A percentile compares a stretch with the other conserved stretches of the same genome.
phyloP scores from a whole-genome alignment of 768 basidiomycete genomes.

The Rhizopogon sp. region DNA sequence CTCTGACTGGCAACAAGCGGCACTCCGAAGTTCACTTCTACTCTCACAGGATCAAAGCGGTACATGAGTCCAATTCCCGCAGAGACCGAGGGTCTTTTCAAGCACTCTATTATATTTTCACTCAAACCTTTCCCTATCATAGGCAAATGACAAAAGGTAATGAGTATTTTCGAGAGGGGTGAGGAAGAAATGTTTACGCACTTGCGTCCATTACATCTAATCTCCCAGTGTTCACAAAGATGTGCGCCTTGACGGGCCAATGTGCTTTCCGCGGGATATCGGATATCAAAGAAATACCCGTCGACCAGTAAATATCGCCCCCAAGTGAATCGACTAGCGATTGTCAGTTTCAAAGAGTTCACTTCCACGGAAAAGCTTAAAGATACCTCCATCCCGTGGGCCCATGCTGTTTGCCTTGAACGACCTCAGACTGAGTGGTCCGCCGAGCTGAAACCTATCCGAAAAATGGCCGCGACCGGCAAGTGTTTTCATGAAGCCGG shows the following conservation, averaged over 20 bases:
- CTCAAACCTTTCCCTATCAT: constrained; percentile 30
- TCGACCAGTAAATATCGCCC: constrained; percentile 77
- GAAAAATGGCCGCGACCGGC: constrained; percentile 53
- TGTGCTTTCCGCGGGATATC: constrained; percentile 65
- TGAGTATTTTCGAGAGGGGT: constrained; percentile 10
- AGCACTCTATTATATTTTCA: constrained; percentile 34
- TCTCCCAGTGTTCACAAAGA: constrained; percentile 78
- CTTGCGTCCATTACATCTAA: constrained; percentile 57
- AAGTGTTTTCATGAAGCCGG: constrained; percentile 69
- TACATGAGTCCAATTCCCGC: constrained; percentile 83
- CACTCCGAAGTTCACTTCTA: constrained; percentile 85
- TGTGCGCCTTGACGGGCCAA: constrained; percentile 85
- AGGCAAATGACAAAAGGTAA: neutral
- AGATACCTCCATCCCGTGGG: constrained; percentile 56
- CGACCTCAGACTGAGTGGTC: constrained; percentile 77
- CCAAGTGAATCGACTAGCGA: constrained; percentile 74
- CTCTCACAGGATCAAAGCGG: constrained; percentile 74
- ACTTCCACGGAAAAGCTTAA: neutral
- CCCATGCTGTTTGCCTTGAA: constrained; percentile 78
- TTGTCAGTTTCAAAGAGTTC: neutral
- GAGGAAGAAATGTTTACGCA: constrained; percentile 26
- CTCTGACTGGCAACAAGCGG: constrained; percentile 67
- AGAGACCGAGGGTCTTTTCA: constrained; percentile 64
- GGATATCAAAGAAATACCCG: constrained; percentile 71
- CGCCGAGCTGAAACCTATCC: constrained; percentile 92